Base-by-base conservation (phyloP, 805 yeast genomes). In the Hanseniaspora mollemarum region DNA sequence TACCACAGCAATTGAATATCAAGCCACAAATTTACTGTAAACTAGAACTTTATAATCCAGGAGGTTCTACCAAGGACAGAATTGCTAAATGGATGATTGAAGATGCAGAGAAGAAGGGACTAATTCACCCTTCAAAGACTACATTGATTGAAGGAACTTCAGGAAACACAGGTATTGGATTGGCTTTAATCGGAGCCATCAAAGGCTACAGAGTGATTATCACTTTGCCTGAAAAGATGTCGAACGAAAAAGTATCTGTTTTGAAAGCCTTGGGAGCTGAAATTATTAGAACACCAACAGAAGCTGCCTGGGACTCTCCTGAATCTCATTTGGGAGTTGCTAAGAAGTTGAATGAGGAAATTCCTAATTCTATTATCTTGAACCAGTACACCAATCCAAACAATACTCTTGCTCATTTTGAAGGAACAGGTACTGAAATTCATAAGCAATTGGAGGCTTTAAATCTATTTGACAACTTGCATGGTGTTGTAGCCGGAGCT, bases 311-410 rank as follows among this genome's bases (percentile, higher is more conserved):
- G 86, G 94, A 85, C 60, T 76, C 94, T 43, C 94, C 94, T 40
- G 94, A 86, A 65, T 80, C 88, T 29, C 94, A 85, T 61, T 84
- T 85, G 62, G 94, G 94, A 56, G 95, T 85, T 36, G 94, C 94
- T 50, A 75, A 72, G 63, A 78, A 80, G 57, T 72, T 85, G 61
- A 86, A 84, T 62, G 78, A 77, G 63, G 94, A 85, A 67, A 83
- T 85, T 58, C 88, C 90, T 52, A 82, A 84, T 62, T 81, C 92
- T 26, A 82, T 84, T 42, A 85, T 85, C 58, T 73, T 85, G 59
- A 94, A 86, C 62, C 95, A 85, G 67, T 85, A 85, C 67, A 75
- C 77, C 36, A 85, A 85, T 67, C 73, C 70, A 55, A 81, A 81
- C 66, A 85, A 85, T 69, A 94, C 94, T 43, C 71, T 75, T 36